These are phyloP conservation scores for Crithidia mellificae DNA, from an alignment of 208 protist species.

Conservation along the genomic window DNA sequence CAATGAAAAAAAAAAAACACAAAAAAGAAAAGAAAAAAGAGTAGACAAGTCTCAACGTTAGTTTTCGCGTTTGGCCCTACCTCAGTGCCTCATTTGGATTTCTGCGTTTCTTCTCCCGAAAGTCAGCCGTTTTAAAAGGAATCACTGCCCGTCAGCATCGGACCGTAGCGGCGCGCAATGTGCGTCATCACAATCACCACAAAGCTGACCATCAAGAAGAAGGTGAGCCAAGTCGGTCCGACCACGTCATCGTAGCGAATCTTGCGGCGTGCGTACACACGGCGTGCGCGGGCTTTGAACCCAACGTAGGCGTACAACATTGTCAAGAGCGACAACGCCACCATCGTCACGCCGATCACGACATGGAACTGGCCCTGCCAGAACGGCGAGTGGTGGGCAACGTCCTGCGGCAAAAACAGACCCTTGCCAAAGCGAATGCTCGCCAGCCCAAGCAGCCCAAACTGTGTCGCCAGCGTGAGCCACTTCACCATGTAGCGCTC, in stretches of 20 bases:
- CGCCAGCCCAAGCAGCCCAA: slow-evolving; percentile 73
- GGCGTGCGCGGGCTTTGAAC: slow-evolving; percentile 72
- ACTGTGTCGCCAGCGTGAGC: slow-evolving; percentile 62
- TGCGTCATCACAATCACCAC: slow-evolving; percentile 49
- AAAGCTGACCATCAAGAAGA: slow-evolving; percentile 56
- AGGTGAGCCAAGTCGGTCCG: slow-evolving; percentile 69
- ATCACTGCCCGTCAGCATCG: slow-evolving; percentile 80
- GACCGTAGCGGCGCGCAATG: slow-evolving; percentile 76
- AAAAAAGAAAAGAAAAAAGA: too few relatives aligned
- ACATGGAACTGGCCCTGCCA: slow-evolving; percentile 78
- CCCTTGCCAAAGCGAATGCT: slow-evolving; percentile 79
- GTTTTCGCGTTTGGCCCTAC: too few relatives aligned
- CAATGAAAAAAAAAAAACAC: too few relatives aligned
- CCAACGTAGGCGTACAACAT: slow-evolving; percentile 72
- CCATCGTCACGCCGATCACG: slow-evolving; percentile 56
- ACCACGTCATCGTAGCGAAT: slow-evolving; percentile 81
- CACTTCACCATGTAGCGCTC: slow-evolving; percentile 92
- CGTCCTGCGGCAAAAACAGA: slow-evolving; percentile 60
- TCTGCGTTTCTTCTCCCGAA: too few relatives aligned
- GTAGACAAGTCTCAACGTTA: too few relatives aligned
- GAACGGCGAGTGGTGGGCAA: slow-evolving; percentile 44
- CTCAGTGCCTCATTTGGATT: too few relatives aligned
- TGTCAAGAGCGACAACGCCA: slow-evolving; percentile 53
- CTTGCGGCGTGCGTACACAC: slow-evolving; percentile 85
- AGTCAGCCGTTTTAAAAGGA: slow-evolving; percentile 49